A percentile compares a stretch with the other conserved stretches of the same genome.
These are phyloP conservation scores for Baeospora myosura DNA, from an alignment of 1,284 basidiomycete genomes.

Conservation along the genomic window DNA sequence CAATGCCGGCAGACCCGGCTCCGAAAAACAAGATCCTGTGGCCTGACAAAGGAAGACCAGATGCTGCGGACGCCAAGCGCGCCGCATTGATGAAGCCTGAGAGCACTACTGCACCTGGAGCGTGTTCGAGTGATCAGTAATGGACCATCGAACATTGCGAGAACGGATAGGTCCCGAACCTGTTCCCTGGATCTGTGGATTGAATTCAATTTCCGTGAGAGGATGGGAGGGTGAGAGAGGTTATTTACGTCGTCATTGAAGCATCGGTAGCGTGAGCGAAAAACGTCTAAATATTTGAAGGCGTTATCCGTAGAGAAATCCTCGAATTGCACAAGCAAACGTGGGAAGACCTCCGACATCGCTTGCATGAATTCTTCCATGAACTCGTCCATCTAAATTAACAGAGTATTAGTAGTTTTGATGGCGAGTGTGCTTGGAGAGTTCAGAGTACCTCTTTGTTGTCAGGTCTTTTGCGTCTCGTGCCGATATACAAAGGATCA, in stretches of 20 bases:
- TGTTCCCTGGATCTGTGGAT: conserved; percentile 88
- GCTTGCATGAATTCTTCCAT: conserved; percentile 80
- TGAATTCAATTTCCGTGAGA: no score
- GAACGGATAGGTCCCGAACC: no score
- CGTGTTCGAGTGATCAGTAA: no score
- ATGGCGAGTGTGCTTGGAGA: not conserved
- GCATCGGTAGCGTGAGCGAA: conserved; percentile 53
- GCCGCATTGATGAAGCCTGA: conserved; percentile 89
- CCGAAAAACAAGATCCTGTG: conserved; percentile 91
- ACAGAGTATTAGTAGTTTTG: not conserved
- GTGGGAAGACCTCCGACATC: conserved; percentile 61
- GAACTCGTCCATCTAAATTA: conserved; percentile 61
- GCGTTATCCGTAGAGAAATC: conserved; percentile 75
- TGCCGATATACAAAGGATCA: conserved; percentile 79
- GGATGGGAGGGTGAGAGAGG: conserved; percentile 30
- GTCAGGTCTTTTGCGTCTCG: conserved; percentile 51
- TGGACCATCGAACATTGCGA: no score
- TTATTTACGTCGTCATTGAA: conserved; percentile 69
- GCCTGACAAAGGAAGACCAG: conserved; percentile 59
- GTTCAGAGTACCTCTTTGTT: conserved; percentile 33
- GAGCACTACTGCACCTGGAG: conserved; percentile 88
- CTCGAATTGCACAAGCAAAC: conserved; percentile 67
- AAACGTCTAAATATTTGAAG: conserved; percentile 64
- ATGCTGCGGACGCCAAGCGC: conserved; percentile 65
- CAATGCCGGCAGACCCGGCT: conserved; percentile 83